These are phyloP conservation scores for cucumber (Cucumis sativus) DNA, from an alignment of 306 rosid genomes.

Conservation along the genomic window DNA sequence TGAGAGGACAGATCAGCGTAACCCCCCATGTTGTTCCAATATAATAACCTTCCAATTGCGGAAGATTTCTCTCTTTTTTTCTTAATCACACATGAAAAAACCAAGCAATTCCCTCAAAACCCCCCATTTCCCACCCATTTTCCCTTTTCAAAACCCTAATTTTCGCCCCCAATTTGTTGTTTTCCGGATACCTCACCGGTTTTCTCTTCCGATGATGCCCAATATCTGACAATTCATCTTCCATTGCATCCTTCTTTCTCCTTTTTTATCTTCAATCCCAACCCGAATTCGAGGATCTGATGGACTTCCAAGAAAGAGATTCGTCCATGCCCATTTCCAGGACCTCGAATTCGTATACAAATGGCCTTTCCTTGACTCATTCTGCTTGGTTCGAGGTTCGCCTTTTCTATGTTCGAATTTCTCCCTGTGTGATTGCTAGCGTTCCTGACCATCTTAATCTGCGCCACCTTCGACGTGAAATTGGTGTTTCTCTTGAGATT, in stretches of 20 bases:
- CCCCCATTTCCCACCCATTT: background rate
- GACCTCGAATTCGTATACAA: constrained; percentile 25
- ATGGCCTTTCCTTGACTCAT: constrained; percentile 31
- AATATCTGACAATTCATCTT: background rate
- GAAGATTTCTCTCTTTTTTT: background rate
- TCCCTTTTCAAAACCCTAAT: constrained; percentile 12
- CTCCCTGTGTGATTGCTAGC: constrained; percentile 41
- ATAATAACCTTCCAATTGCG: background rate
- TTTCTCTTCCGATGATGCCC: constrained; percentile 1
- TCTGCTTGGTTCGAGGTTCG: constrained; percentile 48
- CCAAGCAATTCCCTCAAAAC: background rate
- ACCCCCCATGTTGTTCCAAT: background rate
- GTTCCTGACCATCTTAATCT: constrained; percentile 54
- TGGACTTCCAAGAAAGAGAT: constrained; percentile 38
- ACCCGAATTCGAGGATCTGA: constrained; percentile 8
- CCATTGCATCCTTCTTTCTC: background rate
- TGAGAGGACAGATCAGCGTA: background rate
- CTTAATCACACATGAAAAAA: constrained; percentile 6
- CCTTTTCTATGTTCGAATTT: constrained; percentile 59
- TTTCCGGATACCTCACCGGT: background rate
- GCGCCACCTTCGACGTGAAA: constrained; percentile 42
- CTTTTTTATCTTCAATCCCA: background rate
- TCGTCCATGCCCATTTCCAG: constrained; percentile 25
- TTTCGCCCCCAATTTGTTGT: background rate
- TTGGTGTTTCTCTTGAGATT: constrained; percentile 48